Conservation (phyloP, 2,329 filamentous ascomycete genomes). For the Cryphonectria nitschkei region DNA sequence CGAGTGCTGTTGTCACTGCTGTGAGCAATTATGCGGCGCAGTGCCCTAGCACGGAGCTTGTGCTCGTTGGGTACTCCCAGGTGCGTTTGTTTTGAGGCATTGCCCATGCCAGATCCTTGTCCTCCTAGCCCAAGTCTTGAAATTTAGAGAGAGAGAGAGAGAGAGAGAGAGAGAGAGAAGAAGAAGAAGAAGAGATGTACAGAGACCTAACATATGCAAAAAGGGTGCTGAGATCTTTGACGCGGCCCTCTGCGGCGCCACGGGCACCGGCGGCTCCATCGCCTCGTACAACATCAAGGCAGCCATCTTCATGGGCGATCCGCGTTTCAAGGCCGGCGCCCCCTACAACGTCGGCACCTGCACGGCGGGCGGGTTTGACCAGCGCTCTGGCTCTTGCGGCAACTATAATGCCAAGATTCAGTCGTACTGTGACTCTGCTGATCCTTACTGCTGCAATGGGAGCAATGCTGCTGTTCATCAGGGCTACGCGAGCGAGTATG, state of each 20-base stretch:
- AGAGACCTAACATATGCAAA: not conserved
- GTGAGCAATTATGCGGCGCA: constrained; percentile 58
- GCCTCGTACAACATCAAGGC: constrained; percentile 60
- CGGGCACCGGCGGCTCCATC: constrained; percentile 46
- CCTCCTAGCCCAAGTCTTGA: too few relatives aligned
- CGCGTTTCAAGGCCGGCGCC: constrained; percentile 56
- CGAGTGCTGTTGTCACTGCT: constrained; percentile 56
- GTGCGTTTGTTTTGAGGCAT: constrained; percentile 46
- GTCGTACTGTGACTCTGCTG: constrained; percentile 62
- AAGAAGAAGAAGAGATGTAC: too few relatives aligned
- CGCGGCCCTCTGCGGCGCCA: constrained; percentile 49
- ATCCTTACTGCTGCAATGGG: constrained; percentile 67
- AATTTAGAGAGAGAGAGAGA: not conserved
- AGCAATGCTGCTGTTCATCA: constrained; percentile 58
- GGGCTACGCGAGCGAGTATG: constrained; percentile 60
- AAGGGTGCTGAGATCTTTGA: constrained; percentile 59
- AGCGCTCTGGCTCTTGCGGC: constrained; percentile 52
- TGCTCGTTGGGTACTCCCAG: constrained; percentile 67
- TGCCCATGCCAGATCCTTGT: too few relatives aligned
- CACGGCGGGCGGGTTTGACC: constrained; percentile 59
- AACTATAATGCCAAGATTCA: constrained; percentile 56
- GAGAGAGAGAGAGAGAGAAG: too few relatives aligned
- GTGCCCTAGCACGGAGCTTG: constrained; percentile 61
- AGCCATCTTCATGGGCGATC: constrained; percentile 66
- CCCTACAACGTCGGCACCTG: constrained; percentile 67